Base-by-base conservation (phyloP, 73 alveolate genomes). In the Paramecium sonneborni region DNA sequence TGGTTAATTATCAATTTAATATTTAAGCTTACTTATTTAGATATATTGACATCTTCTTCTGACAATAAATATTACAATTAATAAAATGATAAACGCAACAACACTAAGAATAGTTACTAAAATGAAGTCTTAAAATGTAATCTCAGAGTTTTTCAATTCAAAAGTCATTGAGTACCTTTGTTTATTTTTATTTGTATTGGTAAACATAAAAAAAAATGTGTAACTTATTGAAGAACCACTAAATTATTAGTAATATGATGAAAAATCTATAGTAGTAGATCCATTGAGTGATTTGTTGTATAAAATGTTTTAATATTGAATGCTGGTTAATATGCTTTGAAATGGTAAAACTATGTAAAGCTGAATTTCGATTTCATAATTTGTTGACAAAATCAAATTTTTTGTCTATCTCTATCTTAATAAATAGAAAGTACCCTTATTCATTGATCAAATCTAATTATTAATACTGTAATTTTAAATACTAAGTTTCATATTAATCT, bases 31-130 rank as follows among this genome's bases (percentile, higher is more conserved):
- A 15, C 55, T 79, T 41, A 79, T 79, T 5, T 38, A 23, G 18
- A 79, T 79, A 34, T 79, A 79, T 46, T 79, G 41, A 15, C 90
- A 79, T 41, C 90, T 38, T 28, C 74, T 79, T 44, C 90, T 79
- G 15, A 79, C 90, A 10, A 79, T 41, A 79, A 30, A 79, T 20
- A 79, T 44, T 3, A 79, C 55, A 23, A 79, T 79, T 26, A 79
- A 44, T 38, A 79, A 43, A 18, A 79, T 79, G 11, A 79, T 79
- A 43, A 79, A 79, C 3, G 76, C 90, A 23, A 79, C 90, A 20
- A 79, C 90, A 44, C 90, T 79, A 37, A 79, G 74, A 0, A 79
- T 79, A 18, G 90, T 41, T 2, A 79, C 90, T 41, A 79, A 44
- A 15, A 79, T 79, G n/a, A 79, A 79, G 20, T 79, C 90, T 43